Percentiles rank a stretch among this genome's conserved stretches.
phyloP scores from a whole-genome alignment of 2,329 filamentous ascomycete genomes.

The Trichoderma cornu-damae region DNA sequence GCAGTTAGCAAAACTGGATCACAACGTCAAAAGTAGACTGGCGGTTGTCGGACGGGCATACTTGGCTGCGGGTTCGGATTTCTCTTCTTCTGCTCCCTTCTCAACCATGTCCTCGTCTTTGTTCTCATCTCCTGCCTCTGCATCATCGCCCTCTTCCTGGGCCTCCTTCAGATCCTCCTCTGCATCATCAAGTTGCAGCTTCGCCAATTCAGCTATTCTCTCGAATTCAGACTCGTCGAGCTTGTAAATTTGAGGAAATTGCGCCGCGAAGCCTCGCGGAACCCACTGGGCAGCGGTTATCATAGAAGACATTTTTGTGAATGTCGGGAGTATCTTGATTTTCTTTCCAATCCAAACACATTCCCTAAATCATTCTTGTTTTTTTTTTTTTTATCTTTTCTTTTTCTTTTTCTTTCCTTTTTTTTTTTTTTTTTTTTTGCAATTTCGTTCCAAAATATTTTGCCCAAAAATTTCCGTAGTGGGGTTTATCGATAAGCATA shows the following conservation, averaged over 20 bases:
- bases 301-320: conserved; percentile 61
- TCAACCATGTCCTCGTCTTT: conserved; percentile 27
- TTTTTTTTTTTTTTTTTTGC: conserved; percentile 1
- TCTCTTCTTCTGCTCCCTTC: conserved; percentile 6
- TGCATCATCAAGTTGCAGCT: conserved; percentile 83
- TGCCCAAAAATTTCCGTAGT: conserved; percentile 34
- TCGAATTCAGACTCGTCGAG: conserved; percentile 71
- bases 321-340: conserved; percentile 28
- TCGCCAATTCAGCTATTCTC: conserved; percentile 68
- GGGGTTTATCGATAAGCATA: conserved; percentile 39
- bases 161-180: conserved; percentile 78
- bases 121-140: conserved; percentile 3
- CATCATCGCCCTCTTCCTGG: conserved; percentile 36
- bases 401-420: background rate
- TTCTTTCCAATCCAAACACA: conserved; percentile 15
- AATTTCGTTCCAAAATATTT: conserved; percentile 27
- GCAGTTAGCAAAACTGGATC: conserved; percentile 20
- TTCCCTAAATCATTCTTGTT: too few species aligned
- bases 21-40: background rate
- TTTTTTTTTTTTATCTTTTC: conserved; percentile 1
- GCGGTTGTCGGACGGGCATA: conserved; percentile 20
- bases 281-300: conserved; percentile 74
- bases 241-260: conserved; percentile 69
- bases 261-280: conserved; percentile 68
- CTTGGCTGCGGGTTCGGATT: conserved; percentile 37